phyloP scores from a whole-genome alignment of 129 eudicot genomes.

The Saussurea involucrata region DNA sequence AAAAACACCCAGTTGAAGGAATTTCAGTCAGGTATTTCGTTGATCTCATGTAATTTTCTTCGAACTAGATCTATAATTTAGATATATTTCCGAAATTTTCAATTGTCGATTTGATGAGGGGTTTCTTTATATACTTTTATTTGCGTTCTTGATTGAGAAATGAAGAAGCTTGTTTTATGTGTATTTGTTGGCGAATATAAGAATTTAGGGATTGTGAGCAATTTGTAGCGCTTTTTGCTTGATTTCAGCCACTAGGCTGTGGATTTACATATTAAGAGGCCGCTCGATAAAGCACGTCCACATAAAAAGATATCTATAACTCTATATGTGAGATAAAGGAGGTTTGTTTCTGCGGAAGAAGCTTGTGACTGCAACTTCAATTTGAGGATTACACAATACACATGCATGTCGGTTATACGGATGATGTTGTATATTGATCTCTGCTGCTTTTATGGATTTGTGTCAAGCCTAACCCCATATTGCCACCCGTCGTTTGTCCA shows the following conservation, averaged over 20 bases:
- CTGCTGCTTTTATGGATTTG: neutral
- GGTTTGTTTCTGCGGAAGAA: neutral
- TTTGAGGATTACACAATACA: neutral
- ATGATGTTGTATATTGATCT: neutral
- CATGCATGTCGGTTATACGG: neutral
- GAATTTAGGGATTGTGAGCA: neutral
- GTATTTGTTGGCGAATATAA: neutral
- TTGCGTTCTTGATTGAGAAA: neutral
- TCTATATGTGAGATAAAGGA: neutral
- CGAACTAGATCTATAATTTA: neutral
- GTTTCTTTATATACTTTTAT: neutral
- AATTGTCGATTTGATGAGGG: neutral
- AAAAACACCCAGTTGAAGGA: constrained; percentile 5
- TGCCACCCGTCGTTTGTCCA: neutral
- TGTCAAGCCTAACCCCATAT: neutral
- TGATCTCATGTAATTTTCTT: constrained; percentile 4
- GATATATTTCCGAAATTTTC: neutral
- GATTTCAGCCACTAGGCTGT: neutral
- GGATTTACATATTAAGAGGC: neutral
- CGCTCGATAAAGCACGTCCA: neutral
- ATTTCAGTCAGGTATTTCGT: constrained; percentile 12
- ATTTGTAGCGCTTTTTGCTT: neutral
- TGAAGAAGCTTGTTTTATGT: neutral
- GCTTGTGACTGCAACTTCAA: neutral
- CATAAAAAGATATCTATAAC: neutral